phyloP scores from a whole-genome alignment of 78 protist genomes.

The Guillardia theta region DNA sequence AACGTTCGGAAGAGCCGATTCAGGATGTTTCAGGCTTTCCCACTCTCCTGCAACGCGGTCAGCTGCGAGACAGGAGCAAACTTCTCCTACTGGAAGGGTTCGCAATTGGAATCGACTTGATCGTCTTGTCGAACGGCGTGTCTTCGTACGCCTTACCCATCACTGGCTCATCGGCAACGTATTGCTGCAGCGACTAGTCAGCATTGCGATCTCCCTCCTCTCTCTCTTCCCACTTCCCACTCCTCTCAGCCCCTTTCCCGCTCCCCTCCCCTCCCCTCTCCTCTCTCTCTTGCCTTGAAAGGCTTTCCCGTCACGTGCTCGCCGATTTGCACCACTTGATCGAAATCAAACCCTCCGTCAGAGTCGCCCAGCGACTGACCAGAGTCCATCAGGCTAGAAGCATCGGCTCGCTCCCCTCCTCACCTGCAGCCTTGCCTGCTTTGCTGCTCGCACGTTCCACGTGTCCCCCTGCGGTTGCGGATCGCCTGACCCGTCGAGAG shows the following conservation, averaged over 20 bases:
- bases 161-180: background rate
- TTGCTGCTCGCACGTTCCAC: background rate
- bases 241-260: background rate
- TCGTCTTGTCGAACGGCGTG: background rate
- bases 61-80: too few relatives aligned
- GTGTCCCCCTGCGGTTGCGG: background rate
- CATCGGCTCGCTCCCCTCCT: background rate
- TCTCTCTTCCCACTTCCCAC: background rate
- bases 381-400: background rate
- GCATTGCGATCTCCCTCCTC: background rate
- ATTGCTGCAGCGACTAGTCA: background rate
- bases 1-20: too few relatives aligned
- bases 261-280: background rate
- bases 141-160: constrained; percentile 12
- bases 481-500: background rate
- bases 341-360: background rate
- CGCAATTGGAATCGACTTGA: background rate
- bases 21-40: too few relatives aligned
- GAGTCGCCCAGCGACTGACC: background rate
- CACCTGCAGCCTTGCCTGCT: background rate
- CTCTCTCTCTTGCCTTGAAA: background rate
- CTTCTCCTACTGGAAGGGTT: background rate
- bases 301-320: background rate
- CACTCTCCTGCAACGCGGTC: too few relatives aligned
- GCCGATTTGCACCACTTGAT: background rate